phyloP scores from a whole-genome alignment of 208 protist genomes.

The Crithidia thermophila region DNA sequence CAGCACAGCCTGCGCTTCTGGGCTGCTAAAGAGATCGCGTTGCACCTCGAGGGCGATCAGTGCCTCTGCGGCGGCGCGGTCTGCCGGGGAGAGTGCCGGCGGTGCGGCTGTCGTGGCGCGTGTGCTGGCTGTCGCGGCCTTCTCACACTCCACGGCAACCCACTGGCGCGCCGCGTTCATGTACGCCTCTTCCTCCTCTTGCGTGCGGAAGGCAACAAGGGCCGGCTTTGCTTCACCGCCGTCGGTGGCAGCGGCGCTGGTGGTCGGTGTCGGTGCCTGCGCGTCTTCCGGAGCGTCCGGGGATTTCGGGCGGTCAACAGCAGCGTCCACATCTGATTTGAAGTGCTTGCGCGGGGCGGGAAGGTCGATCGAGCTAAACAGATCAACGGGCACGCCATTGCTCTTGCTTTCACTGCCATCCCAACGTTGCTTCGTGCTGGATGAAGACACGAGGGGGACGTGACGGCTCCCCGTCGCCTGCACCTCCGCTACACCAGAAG shows the following conservation, averaged over 20 bases:
- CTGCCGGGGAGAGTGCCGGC: not conserved
- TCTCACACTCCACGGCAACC: conserved; percentile 34
- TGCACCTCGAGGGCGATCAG: conserved; percentile 3
- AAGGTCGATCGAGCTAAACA: conserved; percentile 15
- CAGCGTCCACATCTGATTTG: conserved; percentile 2
- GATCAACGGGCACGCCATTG: conserved; percentile 1
- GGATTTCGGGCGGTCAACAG: not conserved
- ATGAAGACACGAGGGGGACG: not conserved
- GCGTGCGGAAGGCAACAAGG: not conserved
- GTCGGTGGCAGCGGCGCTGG: not conserved
- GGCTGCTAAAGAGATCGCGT: not conserved
- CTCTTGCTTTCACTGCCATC: not conserved
- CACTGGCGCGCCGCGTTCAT: conserved; percentile 20
- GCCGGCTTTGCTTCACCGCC: too few relatives aligned
- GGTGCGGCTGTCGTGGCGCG: not conserved
- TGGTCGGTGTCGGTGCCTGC: not conserved
- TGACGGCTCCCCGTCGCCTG: not conserved
- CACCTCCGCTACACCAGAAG: too few relatives aligned
- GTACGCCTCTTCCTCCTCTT: not conserved
- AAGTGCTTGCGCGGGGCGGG: conserved; percentile 22
- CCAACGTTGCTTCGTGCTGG: too few relatives aligned
- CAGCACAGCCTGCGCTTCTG: not conserved
- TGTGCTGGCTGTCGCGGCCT: not conserved
- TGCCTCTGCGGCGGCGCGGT: conserved; percentile 10
- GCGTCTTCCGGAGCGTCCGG: not conserved